Conservation (phyloP, 2,329 filamentous ascomycete genomes). For the Huntiella omanensis region DNA sequence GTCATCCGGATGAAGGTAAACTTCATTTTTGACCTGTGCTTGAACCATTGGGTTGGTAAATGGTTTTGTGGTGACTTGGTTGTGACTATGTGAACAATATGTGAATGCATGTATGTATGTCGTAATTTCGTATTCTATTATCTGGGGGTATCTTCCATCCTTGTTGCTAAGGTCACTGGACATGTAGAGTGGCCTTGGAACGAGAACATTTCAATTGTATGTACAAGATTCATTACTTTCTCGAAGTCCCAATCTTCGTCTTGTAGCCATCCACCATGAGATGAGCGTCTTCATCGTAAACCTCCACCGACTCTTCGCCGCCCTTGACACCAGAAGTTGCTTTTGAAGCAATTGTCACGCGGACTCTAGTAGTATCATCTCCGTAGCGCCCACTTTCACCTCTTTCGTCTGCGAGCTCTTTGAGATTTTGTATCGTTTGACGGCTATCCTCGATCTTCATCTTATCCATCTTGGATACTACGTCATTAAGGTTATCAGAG, state of each 20-base stretch:
- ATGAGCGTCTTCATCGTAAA: constrained; percentile 6
- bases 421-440: constrained; percentile 21
- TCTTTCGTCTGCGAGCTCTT: constrained; percentile 32
- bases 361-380: constrained; percentile 10
- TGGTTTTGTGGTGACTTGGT: too few species aligned
- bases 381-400: constrained; percentile 16
- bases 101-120: too few species aligned
- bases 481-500: constrained; percentile 24
- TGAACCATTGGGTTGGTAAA: too few species aligned
- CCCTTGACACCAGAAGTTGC: neutral
- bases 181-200: too few species aligned
- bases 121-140: too few species aligned
- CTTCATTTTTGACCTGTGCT: neutral
- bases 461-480: constrained; percentile 22
- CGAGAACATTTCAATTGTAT: too few species aligned
- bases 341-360: constrained; percentile 14
- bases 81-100: too few species aligned
- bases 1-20: neutral
- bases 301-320: neutral
- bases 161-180: too few species aligned
- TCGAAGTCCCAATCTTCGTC: constrained; percentile 1
- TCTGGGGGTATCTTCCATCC: too few species aligned
- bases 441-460: constrained; percentile 27
- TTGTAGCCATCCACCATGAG: constrained; percentile 10
- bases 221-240: neutral